Percentiles rank a stretch among this genome's conserved stretches.
These are phyloP conservation scores for Lyophyllum atratum DNA, from an alignment of 768 basidiomycete genomes.

Conservation along the genomic window DNA sequence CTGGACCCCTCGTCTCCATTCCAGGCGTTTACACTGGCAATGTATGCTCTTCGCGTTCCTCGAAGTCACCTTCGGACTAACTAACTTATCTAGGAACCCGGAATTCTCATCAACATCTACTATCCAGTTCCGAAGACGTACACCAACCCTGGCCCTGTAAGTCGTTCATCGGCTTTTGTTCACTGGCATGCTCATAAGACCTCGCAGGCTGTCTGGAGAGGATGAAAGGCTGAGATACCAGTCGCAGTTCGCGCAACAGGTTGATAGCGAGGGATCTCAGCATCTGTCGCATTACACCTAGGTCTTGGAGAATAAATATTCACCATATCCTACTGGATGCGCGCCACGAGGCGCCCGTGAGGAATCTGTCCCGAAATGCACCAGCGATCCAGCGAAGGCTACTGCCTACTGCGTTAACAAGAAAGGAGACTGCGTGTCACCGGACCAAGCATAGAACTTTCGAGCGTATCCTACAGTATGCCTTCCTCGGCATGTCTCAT, in stretches of 20 bases:
- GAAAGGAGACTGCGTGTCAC: too few species aligned
- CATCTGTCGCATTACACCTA: too few species aligned
- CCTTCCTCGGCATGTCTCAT: too few species aligned
- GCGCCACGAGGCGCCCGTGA: too few species aligned
- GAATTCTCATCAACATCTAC: constrained; percentile 26
- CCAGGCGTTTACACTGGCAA: constrained; percentile 30
- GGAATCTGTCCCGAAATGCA: too few species aligned
- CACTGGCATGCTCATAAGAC: not conserved
- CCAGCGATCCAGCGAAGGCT: too few species aligned
- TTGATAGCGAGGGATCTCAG: too few species aligned
- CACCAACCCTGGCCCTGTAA: constrained; percentile 27
- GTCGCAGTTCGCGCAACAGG: not conserved
- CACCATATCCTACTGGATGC: too few species aligned
- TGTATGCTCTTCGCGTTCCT: constrained; percentile 10
- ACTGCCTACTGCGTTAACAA: too few species aligned
- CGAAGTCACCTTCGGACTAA: not conserved
- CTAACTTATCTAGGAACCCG: constrained; percentile 16
- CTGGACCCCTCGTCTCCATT: constrained; percentile 27
- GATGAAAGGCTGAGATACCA: constrained; percentile 5
- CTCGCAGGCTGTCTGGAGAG: constrained; percentile 24
- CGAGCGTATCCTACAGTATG: too few species aligned
- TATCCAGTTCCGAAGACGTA: constrained; percentile 26
- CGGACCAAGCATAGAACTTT: too few species aligned
- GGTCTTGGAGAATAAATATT: too few species aligned
- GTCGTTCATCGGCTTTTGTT: not conserved